Evolutionary conservation across 2,329 filamentous ascomycete genomes (phyloP).

Genomic region (Immersiporthe knoxdaviesiana): DNA sequence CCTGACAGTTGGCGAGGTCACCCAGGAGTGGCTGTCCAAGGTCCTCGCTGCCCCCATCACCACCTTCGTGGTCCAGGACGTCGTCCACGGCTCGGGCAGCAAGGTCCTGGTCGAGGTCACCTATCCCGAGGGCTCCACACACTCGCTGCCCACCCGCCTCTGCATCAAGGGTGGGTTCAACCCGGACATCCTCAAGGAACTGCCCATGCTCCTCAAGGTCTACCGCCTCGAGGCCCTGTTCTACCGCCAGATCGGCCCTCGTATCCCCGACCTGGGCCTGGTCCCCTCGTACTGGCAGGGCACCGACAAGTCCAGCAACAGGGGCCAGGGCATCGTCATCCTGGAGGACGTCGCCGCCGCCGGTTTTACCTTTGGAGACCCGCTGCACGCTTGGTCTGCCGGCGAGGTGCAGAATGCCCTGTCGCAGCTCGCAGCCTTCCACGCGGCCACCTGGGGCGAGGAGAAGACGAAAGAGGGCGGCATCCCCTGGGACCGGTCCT

Average conservation of each 20-base stretch:
- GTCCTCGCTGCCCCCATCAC: conserved; percentile 31
- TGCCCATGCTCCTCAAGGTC: conserved; percentile 19
- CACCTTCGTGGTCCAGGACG: conserved; percentile 24
- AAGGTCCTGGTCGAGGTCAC: conserved; percentile 34
- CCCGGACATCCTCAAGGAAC: conserved; percentile 30
- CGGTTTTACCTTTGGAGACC: conserved; percentile 33
- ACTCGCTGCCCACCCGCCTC: conserved; percentile 33
- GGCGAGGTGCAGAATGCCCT: conserved; percentile 34
- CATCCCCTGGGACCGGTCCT: conserved; percentile 33
- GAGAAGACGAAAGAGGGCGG: conserved; percentile 34
- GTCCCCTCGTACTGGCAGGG: conserved; percentile 20
- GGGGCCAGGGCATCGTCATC: conserved; percentile 26
- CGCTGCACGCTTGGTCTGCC: conserved; percentile 23
- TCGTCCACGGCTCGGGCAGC: conserved; percentile 32
- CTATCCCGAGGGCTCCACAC: conserved; percentile 30
- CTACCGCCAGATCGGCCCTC: conserved; percentile 24
- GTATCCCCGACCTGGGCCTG: conserved; percentile 33
- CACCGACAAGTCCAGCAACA: conserved; percentile 10
- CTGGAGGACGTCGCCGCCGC: conserved; percentile 15
- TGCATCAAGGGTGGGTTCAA: conserved; percentile 47
- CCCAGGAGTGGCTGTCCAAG: conserved; percentile 32
- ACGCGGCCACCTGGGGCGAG: conserved; percentile 45
- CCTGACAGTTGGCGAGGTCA: conserved; percentile 30
- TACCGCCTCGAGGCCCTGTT: conserved; percentile 28
- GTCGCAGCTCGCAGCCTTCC: conserved; percentile 45